phyloP scores from a whole-genome alignment of 2,329 filamentous ascomycete genomes.

The Plectosphaerella cucumerina region DNA sequence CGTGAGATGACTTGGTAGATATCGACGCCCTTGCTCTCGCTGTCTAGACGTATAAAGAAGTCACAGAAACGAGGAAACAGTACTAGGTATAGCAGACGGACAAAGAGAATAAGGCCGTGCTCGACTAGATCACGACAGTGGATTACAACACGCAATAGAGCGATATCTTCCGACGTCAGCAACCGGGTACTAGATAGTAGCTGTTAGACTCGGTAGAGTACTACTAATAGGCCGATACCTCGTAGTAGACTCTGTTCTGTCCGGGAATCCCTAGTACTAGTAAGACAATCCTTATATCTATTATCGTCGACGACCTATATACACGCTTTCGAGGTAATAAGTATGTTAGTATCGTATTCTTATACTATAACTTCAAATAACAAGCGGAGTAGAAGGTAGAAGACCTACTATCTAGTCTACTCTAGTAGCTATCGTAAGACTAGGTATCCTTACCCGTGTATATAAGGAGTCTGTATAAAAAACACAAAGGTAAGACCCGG shows the following conservation, averaged over 20 bases:
- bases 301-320: slow-evolving; percentile 12
- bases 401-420: slow-evolving; percentile 20
- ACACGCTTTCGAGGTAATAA: slow-evolving; percentile 8
- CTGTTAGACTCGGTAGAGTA: slow-evolving; percentile 1
- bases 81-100: background rate
- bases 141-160: slow-evolving; percentile 31
- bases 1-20: slow-evolving; percentile 5
- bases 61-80: slow-evolving; percentile 10
- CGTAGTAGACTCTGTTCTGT: slow-evolving; percentile 32
- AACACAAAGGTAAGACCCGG: too few relatives aligned
- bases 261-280: slow-evolving; percentile 41
- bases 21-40: slow-evolving; percentile 9
- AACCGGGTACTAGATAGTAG: slow-evolving; percentile 8
- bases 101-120: background rate
- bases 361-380: slow-evolving; percentile 25
- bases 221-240: background rate
- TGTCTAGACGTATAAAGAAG: slow-evolving; percentile 8
- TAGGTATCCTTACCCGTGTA: too few relatives aligned
- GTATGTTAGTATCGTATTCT: slow-evolving; percentile 20
- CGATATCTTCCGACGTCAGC: slow-evolving; percentile 23
- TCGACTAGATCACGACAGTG: slow-evolving; percentile 33
- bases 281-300: slow-evolving; percentile 25
- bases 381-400: slow-evolving; percentile 17
- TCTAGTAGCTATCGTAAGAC: slow-evolving; percentile 27
- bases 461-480: too few relatives aligned